phyloP scores from a whole-genome alignment of 257 asterid genomes.

The Solanum phureja region DNA sequence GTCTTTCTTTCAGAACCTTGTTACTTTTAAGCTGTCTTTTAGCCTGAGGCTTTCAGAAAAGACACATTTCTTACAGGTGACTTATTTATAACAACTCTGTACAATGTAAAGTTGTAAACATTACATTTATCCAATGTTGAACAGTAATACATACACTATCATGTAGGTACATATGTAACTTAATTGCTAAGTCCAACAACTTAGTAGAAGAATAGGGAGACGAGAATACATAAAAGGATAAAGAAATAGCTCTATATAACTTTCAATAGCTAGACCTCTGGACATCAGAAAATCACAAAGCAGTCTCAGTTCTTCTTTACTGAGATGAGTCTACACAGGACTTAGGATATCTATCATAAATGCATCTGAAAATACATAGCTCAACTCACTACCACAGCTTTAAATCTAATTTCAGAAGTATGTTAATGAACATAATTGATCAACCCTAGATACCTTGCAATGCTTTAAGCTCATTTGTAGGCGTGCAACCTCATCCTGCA shows the following conservation, averaged over 20 bases:
- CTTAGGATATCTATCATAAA: not conserved
- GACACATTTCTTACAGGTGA: not conserved
- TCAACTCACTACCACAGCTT: not conserved
- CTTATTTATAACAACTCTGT: not conserved
- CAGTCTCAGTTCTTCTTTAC: not conserved
- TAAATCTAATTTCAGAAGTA: not conserved
- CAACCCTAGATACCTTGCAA: slow-evolving; percentile 34
- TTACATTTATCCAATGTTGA: not conserved
- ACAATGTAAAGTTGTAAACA: not conserved
- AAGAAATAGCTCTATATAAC: not conserved
- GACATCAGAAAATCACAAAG: not conserved
- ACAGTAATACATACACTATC: not conserved
- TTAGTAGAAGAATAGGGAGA: not conserved
- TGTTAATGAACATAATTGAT: not conserved
- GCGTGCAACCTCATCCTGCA: slow-evolving; percentile 37
- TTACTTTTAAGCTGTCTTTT: not conserved
- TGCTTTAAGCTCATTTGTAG: slow-evolving; percentile 42
- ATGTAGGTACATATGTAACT: not conserved
- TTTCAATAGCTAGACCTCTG: not conserved
- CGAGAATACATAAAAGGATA: not conserved
- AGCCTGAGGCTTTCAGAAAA: not conserved
- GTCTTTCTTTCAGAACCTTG: not conserved
- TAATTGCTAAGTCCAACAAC: not conserved
- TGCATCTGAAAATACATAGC: not conserved
- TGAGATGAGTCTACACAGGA: not conserved